Evolutionary conservation across 768 basidiomycete genomes (phyloP).

Genomic region (Boletus vermiculosoides): DNA sequence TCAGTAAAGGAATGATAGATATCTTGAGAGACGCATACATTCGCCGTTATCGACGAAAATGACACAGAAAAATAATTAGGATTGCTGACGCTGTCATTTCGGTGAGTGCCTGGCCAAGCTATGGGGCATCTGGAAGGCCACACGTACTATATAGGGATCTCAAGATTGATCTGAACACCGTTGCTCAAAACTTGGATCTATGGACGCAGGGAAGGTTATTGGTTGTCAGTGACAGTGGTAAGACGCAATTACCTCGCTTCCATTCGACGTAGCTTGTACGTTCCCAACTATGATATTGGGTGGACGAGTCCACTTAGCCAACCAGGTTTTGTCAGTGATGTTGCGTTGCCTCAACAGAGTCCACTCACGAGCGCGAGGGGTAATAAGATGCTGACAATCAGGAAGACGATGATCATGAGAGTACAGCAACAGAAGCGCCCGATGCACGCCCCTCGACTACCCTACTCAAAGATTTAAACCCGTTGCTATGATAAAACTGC

Average conservation of each 20-base stretch:
- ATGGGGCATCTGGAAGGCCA: background rate
- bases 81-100: slow-evolving; percentile 59
- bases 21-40: slow-evolving; percentile 38
- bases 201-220: slow-evolving; percentile 16
- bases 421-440: slow-evolving; percentile 78
- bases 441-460: slow-evolving; percentile 56
- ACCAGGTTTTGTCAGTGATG: slow-evolving; percentile 1
- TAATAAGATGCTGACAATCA: slow-evolving; percentile 64
- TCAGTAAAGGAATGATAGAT: slow-evolving; percentile 1
- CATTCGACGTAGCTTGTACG: slow-evolving; percentile 38
- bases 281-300: slow-evolving; percentile 62
- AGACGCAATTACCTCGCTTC: slow-evolving; percentile 44
- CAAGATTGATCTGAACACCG: slow-evolving; percentile 57
- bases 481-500: background rate
- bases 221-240: background rate
- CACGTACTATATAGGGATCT: slow-evolving; percentile 64
- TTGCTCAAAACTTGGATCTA: slow-evolving; percentile 41
- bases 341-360: background rate
- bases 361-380: slow-evolving; percentile 62
- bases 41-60: slow-evolving; percentile 61
- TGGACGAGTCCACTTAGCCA: slow-evolving; percentile 69
- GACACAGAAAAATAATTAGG: slow-evolving; percentile 78
- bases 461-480: slow-evolving; percentile 37
- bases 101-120: slow-evolving; percentile 5
- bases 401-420: slow-evolving; percentile 59